Evolutionary conservation across 345 rosid genomes (phyloP).

Genomic region (Arabis hirsuta): DNA sequence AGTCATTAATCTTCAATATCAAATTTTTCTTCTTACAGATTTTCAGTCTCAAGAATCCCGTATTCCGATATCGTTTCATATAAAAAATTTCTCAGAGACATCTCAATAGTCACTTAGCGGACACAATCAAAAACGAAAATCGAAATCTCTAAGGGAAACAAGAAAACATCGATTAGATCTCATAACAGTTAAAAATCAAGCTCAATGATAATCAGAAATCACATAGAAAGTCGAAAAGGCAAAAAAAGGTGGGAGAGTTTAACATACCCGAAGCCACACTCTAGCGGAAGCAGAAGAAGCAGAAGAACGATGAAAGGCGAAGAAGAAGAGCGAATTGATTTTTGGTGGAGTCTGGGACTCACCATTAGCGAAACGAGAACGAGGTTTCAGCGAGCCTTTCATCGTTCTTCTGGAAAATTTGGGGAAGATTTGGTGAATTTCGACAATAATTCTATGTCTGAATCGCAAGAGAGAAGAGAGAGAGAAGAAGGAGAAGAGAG

Average conservation of each 20-base stretch:
- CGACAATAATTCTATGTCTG: no score
- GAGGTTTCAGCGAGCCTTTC: no score
- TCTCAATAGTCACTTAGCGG: not conserved
- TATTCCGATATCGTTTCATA: not conserved
- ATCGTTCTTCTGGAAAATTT: no score
- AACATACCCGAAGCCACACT: conserved; percentile 36
- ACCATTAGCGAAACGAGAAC: no score
- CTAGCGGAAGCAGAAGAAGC: conserved; percentile 31
- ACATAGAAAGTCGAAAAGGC: not conserved
- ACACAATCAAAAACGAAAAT: conserved; percentile 1
- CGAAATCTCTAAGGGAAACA: not conserved
- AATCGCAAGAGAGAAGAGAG: no score
- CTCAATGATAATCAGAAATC: not conserved
- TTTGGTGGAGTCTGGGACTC: conserved; percentile 21
- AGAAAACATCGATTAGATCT: conserved; percentile 5
- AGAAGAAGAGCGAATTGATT: conserved; percentile 26
- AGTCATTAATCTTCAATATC: conserved; percentile 1
- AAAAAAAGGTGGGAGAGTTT: not conserved
- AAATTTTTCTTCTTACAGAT: conserved; percentile 1
- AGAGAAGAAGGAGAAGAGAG: no score
- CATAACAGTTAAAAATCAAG: not conserved
- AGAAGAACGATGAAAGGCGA: not conserved
- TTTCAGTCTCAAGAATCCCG: not conserved
- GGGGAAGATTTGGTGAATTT: no score
- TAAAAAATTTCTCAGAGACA: not conserved